phyloP scores from a whole-genome alignment of 2,329 filamentous ascomycete genomes.

The Aureobasidium sp. region DNA sequence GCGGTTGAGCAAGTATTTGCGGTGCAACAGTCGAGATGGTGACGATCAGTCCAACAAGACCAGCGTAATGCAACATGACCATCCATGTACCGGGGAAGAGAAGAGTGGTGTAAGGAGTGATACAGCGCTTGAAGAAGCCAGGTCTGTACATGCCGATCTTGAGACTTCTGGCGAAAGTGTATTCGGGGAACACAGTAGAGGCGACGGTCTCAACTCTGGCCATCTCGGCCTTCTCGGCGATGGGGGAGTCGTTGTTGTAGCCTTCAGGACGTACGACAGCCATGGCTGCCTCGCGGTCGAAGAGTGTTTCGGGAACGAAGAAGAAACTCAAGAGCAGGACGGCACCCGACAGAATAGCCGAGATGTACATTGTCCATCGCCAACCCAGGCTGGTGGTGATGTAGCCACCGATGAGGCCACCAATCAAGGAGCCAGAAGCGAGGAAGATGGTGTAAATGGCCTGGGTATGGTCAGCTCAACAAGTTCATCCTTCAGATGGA shows the following conservation, averaged over 20 bases:
- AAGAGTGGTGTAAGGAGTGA: conserved; percentile 30
- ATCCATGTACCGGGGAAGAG: conserved; percentile 35
- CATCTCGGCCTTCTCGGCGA: conserved; percentile 18
- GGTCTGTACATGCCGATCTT: conserved; percentile 28
- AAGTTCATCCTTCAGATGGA: conserved; percentile 7
- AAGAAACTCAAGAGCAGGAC: conserved; percentile 27
- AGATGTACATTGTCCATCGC: conserved; percentile 33
- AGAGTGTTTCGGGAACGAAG: conserved; percentile 33
- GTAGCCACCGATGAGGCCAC: conserved; percentile 33
- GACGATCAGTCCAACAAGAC: conserved; percentile 33
- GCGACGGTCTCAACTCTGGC: conserved; percentile 17
- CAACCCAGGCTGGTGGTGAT: conserved; percentile 29
- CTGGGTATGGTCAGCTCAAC: conserved; percentile 16
- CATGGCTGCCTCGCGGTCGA: conserved; percentile 24
- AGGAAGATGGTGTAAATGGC: conserved; percentile 35
- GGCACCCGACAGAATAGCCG: conserved; percentile 27
- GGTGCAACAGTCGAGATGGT: conserved; percentile 30
- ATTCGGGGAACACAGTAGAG: conserved; percentile 14
- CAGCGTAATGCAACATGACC: conserved; percentile 34
- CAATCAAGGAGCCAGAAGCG: conserved; percentile 28
- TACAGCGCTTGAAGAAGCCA: conserved; percentile 25
- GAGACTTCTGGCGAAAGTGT: conserved; percentile 29
- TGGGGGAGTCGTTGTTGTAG: conserved; percentile 8
- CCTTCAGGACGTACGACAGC: conserved; percentile 15
- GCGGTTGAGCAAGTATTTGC: conserved; percentile 29